phyloP scores from a whole-genome alignment of 495 filamentous ascomycete species.

The Trichocladium antarcticum region DNA sequence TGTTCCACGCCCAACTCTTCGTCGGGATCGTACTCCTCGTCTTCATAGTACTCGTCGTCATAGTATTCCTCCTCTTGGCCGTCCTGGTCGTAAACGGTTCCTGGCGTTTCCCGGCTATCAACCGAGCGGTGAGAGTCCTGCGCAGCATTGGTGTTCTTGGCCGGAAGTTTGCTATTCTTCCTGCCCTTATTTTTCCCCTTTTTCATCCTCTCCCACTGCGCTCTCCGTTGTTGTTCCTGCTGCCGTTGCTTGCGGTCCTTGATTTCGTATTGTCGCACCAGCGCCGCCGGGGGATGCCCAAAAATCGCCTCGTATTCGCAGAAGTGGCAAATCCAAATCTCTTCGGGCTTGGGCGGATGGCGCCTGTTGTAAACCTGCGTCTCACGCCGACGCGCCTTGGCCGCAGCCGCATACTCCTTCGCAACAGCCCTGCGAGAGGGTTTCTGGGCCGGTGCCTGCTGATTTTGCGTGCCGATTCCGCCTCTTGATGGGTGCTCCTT shows the following conservation, averaged over 20 bases:
- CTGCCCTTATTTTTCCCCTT: conserved; percentile 82
- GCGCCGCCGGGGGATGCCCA: conserved; percentile 64
- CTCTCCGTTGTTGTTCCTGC: conserved; percentile 66
- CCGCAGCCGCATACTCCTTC: conserved; percentile 20
- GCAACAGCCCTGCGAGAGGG: conserved; percentile 12
- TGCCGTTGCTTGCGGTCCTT: conserved; percentile 82
- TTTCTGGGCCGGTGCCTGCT: conserved; percentile 9
- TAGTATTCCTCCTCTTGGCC: conserved; percentile 27
- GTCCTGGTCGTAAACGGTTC: conserved; percentile 23
- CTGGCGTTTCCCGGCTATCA: conserved; percentile 17
- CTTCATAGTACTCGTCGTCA: conserved; percentile 31
- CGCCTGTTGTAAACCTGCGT: conserved; percentile 54
- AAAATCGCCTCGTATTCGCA: conserved; percentile 85
- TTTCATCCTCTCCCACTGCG: conserved; percentile 86
- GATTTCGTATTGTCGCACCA: conserved; percentile 87
- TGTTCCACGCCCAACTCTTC: conserved; percentile 23
- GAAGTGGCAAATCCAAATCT: conserved; percentile 91
- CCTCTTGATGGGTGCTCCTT: conserved; percentile 10
- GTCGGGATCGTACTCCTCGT: conserved; percentile 26
- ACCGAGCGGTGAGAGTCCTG: conserved; percentile 17
- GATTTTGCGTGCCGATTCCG: background rate
- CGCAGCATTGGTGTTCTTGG: conserved; percentile 43
- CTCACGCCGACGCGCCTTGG: conserved; percentile 31
- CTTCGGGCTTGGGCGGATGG: conserved; percentile 59
- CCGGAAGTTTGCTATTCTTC: conserved; percentile 50